Percentiles rank a stretch among this genome's conserved stretches.
Conservation (phyloP, 176 grass and related monocot species). For the Areca catechu region DNA sequence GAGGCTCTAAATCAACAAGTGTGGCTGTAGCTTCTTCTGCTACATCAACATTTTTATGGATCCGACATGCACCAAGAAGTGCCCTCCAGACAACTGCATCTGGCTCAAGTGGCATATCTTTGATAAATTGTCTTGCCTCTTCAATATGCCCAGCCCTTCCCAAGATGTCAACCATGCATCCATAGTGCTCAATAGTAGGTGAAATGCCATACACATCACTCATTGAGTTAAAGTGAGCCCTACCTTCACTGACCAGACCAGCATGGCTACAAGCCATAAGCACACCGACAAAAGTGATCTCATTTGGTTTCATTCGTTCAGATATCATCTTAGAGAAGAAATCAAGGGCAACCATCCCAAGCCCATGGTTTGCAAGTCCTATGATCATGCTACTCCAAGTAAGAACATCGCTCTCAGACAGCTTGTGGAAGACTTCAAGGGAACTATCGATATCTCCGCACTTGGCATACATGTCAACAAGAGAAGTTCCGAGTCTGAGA, state of each 20-base stretch:
- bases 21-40: conserved; percentile 55
- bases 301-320: conserved; percentile 40
- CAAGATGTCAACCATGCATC: conserved; percentile 66
- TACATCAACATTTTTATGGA: conserved; percentile 57
- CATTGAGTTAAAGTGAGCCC: conserved; percentile 49
- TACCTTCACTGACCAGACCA: conserved; percentile 53
- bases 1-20: conserved; percentile 42
- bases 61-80: conserved; percentile 60
- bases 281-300: conserved; percentile 52
- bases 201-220: conserved; percentile 25
- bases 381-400: conserved; percentile 59
- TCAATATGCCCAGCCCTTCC: conserved; percentile 50
- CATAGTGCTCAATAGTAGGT: conserved; percentile 50
- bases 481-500: conserved; percentile 52
- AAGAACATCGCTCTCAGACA: conserved; percentile 41
- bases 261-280: conserved; percentile 48
- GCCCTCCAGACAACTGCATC: conserved; percentile 63
- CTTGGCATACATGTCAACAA: conserved; percentile 26
- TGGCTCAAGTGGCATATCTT: conserved; percentile 39
- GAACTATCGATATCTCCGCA: conserved; percentile 34
- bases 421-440: conserved; percentile 18
- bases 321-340: conserved; percentile 55
- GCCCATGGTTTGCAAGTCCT: conserved; percentile 59
- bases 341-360: conserved; percentile 37
- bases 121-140: conserved; percentile 47